Base-by-base conservation (phyloP, 2,329 filamentous ascomycete genomes). In the Microsporum canis region DNA sequence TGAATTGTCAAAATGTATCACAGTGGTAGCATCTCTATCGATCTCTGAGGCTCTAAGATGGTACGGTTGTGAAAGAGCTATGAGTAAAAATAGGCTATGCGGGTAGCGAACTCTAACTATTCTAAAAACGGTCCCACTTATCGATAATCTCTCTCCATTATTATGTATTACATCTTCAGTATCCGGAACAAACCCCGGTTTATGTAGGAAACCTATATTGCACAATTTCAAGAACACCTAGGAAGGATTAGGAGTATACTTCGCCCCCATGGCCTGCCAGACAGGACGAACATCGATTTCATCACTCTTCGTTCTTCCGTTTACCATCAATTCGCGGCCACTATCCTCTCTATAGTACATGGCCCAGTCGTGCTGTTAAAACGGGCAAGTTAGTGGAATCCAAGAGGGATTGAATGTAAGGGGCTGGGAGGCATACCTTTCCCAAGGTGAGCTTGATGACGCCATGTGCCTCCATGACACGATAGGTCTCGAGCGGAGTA, bases 361-460 rank as follows among this genome's bases (percentile, higher is more conserved):
- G 5, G 59, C 59, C 47, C 49, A 56, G 27, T 60, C 36, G 29
- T 56, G 33, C 49, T 60, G 36, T 31, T 6, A 31, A 43, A 56
- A 23, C 7, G 8, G 33, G 1, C 17, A 14, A n/a, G 14, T 23
- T 27, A 51, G 45, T 23, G 27, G 23, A n/a, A 6, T 23, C 2
- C 1, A 43, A n/a, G 7, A n/a, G 3, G 2, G 5, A n/a, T 14
- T 43, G 3, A 23, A 23, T 43, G 7, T 23, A 14, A 43, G 2
- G 7, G 10, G 17, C 12, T n/a, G 4, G 17, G n/a, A 43, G 17
- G 39, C n/a, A 6, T 17, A 82, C 80, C 68, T 82, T 64, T 7
- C 80, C 80, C 6, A 83, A 67, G 0, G 81, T 83, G 64, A 84
- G 65, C 67, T 82, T 82, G 62, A 82, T 83, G 3, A 76, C 70